Percentiles rank a stretch among this genome's conserved stretches.
Evolutionary conservation across 179 eudicot genomes (phyloP).

Genomic region (Carnegiea gigantea): DNA sequence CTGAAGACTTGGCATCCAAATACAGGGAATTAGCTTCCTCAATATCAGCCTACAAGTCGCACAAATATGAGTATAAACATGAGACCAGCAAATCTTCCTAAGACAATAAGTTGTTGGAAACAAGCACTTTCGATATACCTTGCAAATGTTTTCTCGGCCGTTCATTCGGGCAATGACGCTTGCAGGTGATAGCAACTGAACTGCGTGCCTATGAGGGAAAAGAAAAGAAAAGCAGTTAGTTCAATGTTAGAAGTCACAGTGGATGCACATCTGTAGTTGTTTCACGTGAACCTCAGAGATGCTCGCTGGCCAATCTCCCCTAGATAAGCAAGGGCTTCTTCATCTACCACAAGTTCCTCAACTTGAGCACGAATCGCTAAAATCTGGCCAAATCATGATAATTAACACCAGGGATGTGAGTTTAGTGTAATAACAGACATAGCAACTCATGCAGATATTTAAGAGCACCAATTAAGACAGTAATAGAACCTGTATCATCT

Average conservation of each 20-base stretch:
- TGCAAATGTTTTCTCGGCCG: slow-evolving; percentile 89
- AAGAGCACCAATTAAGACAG: background rate
- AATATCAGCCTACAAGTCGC: slow-evolving; percentile 62
- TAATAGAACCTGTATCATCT: slow-evolving; percentile 88
- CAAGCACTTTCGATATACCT: slow-evolving; percentile 44
- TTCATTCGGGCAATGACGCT: slow-evolving; percentile 83
- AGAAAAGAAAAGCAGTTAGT: background rate
- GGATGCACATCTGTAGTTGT: background rate
- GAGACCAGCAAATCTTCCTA: background rate
- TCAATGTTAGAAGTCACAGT: background rate
- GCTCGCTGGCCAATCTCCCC: slow-evolving; percentile 93
- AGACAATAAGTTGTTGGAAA: background rate
- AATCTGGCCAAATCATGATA: slow-evolving; percentile 49
- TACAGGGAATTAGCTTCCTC: slow-evolving; percentile 75
- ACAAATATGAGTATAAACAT: background rate
- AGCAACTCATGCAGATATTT: background rate
- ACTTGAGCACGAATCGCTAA: slow-evolving; percentile 94
- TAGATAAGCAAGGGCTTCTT: slow-evolving; percentile 84
- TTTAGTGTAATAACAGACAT: background rate
- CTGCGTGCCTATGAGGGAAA: slow-evolving; percentile 69
- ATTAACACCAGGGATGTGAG: slow-evolving; percentile 6
- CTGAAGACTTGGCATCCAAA: slow-evolving; percentile 89
- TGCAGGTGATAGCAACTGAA: slow-evolving; percentile 83
- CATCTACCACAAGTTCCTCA: slow-evolving; percentile 83
- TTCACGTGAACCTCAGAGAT: slow-evolving; percentile 62